These are phyloP conservation scores for Mortierella sp. DNA, from an alignment of 371 early-diverging fungal genomes.

Conservation along the genomic window DNA sequence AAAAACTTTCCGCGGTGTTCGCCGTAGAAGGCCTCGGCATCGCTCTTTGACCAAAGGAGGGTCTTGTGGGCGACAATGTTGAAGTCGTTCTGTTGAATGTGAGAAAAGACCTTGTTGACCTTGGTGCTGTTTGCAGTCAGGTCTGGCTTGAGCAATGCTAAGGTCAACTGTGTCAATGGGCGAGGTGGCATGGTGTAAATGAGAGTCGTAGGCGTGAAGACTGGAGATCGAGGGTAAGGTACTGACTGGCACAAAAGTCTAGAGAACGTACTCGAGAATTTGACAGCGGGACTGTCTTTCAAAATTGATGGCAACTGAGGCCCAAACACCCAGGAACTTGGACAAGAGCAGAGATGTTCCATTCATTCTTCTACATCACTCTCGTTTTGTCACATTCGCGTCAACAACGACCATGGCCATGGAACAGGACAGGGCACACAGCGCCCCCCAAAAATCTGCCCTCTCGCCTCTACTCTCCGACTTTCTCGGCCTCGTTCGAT, in stretches of 20 bases:
- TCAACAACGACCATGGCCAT: constrained; percentile 18
- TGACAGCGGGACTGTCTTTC: not conserved
- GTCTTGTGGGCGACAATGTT: constrained; percentile 61
- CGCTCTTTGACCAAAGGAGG: constrained; percentile 71
- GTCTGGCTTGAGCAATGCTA: constrained; percentile 86
- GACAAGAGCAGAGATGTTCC: not conserved
- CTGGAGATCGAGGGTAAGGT: not conserved
- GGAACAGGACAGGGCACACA: constrained; percentile 16
- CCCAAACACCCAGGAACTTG: not conserved
- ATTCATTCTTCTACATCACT: not conserved
- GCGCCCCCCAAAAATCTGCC: not conserved
- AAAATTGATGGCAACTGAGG: constrained; percentile 4
- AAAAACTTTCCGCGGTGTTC: constrained; percentile 79
- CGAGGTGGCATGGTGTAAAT: constrained; percentile 43
- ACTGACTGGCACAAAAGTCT: not conserved
- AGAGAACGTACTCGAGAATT: not conserved
- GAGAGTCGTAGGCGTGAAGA: constrained; percentile 2
- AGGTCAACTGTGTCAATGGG: constrained; percentile 65
- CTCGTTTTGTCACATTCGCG: not conserved
- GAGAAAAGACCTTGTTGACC: constrained; percentile 39
- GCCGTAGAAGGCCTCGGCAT: constrained; percentile 76
- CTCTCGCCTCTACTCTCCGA: constrained; percentile 18
- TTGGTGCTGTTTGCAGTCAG: constrained; percentile 72
- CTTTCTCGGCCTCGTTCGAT: constrained; percentile 25
- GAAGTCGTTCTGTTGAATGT: constrained; percentile 63